A percentile compares a stretch with the other conserved stretches of the same genome.
Evolutionary conservation across 176 grass and related monocot species (phyloP).

Genomic region (Melocanna baccifera): DNA sequence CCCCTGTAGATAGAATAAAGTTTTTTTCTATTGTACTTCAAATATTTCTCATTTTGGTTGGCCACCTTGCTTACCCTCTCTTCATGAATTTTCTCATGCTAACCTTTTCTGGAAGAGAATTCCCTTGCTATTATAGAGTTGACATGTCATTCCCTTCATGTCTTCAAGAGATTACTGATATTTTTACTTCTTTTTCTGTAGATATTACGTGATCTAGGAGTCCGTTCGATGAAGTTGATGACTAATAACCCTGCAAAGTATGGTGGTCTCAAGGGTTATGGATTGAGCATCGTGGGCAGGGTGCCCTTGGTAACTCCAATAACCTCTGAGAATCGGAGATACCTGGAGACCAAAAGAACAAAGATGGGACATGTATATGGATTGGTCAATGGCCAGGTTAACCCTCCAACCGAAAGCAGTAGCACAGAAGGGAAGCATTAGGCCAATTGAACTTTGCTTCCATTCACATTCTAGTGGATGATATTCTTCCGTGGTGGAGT

Average conservation of each 20-base stretch:
- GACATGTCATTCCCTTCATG: neutral
- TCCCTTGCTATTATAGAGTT: neutral
- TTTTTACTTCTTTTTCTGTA: conserved; percentile 23
- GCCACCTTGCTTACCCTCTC: neutral
- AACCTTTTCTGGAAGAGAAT: neutral
- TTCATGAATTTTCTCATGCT: neutral
- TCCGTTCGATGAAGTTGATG: conserved; percentile 86
- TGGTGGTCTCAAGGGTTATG: conserved; percentile 74
- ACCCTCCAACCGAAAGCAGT: conserved; percentile 2
- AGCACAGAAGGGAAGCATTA: conserved; percentile 19
- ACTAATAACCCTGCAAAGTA: conserved; percentile 94
- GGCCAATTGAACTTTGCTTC: neutral
- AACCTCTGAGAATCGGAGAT: conserved; percentile 70
- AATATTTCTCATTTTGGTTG: neutral
- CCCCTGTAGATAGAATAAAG: neutral
- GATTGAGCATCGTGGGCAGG: conserved; percentile 74
- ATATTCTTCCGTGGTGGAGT: neutral
- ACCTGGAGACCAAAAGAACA: conserved; percentile 79
- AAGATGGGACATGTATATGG: conserved; percentile 89
- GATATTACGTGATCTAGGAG: conserved; percentile 76
- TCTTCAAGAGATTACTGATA: neutral
- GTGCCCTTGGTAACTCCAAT: conserved; percentile 85
- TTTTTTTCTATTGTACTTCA: neutral
- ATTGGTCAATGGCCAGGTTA: conserved; percentile 33
- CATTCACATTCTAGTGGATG: neutral